These are phyloP conservation scores for Senna tora DNA, from an alignment of 306 rosid species.

Conservation along the genomic window DNA sequence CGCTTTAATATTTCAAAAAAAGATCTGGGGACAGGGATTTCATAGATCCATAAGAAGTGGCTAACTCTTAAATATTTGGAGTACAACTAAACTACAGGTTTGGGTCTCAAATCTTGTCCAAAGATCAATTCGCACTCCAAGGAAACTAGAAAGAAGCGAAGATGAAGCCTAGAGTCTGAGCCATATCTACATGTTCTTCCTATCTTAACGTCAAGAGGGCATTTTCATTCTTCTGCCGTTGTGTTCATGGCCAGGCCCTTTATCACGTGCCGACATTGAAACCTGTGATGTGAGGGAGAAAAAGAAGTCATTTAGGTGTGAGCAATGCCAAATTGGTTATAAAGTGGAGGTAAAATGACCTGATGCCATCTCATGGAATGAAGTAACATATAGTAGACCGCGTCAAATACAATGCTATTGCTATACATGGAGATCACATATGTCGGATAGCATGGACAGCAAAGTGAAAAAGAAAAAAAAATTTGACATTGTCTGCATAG, in stretches of 20 bases:
- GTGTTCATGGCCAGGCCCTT: conserved; percentile 73
- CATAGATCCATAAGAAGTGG: neutral
- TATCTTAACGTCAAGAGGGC: conserved; percentile 8
- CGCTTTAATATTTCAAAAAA: too few relatives aligned
- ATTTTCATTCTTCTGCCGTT: conserved; percentile 63
- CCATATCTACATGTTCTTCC: conserved; percentile 34
- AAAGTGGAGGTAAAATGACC: conserved; percentile 1
- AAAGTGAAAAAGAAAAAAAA: neutral
- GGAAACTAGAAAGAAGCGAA: conserved; percentile 19
- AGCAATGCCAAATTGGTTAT: conserved; percentile 25
- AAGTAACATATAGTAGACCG: neutral
- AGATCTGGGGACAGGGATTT: neutral
- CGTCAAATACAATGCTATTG: conserved; percentile 25
- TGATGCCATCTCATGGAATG: conserved; percentile 18
- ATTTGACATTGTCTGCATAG: neutral
- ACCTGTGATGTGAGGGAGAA: conserved; percentile 59
- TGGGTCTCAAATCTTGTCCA: conserved; percentile 27
- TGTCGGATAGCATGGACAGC: conserved; percentile 14
- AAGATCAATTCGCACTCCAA: conserved; percentile 20
- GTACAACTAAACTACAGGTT: neutral
- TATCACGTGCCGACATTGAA: conserved; percentile 90
- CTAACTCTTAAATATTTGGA: conserved; percentile 26
- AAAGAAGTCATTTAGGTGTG: conserved; percentile 27
- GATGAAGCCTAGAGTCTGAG: conserved; percentile 19
- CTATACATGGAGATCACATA: conserved; percentile 29